Evolutionary conservation across 345 rosid genomes (phyloP).

Genomic region (Acer campestre): DNA sequence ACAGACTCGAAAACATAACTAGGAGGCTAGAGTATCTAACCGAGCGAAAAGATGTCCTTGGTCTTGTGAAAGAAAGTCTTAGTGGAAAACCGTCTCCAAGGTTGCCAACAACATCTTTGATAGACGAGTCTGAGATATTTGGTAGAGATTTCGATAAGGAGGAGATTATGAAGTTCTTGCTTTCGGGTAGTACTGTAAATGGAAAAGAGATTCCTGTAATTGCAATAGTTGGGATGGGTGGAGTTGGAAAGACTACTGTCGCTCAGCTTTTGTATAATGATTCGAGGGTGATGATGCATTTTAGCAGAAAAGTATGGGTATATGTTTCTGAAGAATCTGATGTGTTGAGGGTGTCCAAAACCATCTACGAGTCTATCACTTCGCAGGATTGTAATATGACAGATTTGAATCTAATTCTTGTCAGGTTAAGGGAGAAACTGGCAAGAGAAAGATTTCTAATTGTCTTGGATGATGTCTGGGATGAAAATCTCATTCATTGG

Average conservation of each 20-base stretch:
- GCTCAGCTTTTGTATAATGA: constrained; percentile 43
- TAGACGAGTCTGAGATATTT: constrained; percentile 14
- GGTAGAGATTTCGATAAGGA: constrained; percentile 12
- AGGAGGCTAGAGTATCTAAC: constrained; percentile 19
- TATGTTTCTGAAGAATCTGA: constrained; percentile 48
- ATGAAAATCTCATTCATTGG: constrained; percentile 31
- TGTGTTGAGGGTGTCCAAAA: constrained; percentile 38
- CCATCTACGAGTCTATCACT: constrained; percentile 35
- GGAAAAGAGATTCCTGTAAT: constrained; percentile 9
- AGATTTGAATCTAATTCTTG: constrained; percentile 40
- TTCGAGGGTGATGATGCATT: constrained; percentile 20
- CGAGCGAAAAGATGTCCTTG: constrained; percentile 15
- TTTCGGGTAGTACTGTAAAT: not conserved
- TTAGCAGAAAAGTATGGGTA: constrained; percentile 34
- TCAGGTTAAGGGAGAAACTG: constrained; percentile 33
- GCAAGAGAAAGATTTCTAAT: constrained; percentile 30
- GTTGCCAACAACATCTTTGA: constrained; percentile 24
- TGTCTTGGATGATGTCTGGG: constrained; percentile 48
- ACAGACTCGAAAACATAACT: constrained; percentile 7
- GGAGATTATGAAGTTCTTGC: not conserved
- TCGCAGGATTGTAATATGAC: constrained; percentile 26
- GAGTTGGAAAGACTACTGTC: constrained; percentile 48
- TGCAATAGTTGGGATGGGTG: constrained; percentile 38
- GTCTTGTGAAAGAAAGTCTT: constrained; percentile 12
- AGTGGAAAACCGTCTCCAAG: not conserved